These are phyloP conservation scores for Syzygium aromaticum DNA, from an alignment of 345 rosid species.

Conservation along the genomic window DNA sequence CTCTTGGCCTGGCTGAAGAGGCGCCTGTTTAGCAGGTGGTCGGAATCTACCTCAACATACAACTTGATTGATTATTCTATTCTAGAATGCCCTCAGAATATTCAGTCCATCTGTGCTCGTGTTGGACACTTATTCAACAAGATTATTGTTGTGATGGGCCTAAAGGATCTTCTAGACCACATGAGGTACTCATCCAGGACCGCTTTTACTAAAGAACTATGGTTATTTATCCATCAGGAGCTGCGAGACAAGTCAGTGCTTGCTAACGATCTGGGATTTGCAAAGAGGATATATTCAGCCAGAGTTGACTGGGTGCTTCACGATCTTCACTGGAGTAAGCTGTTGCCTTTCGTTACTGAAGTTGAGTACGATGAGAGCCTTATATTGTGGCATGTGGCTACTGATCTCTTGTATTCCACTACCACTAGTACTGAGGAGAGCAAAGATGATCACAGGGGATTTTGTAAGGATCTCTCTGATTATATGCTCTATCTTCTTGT, in stretches of 20 bases:
- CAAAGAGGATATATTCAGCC: slow-evolving; percentile 35
- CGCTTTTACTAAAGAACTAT: slow-evolving; percentile 29
- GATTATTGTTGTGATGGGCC: not conserved
- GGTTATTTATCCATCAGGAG: slow-evolving; percentile 38
- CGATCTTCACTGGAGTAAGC: not conserved
- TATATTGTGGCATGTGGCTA: slow-evolving; percentile 48
- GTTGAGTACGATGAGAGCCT: slow-evolving; percentile 39
- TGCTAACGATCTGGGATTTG: slow-evolving; percentile 26
- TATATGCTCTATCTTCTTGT: slow-evolving; percentile 6
- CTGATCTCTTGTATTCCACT: slow-evolving; percentile 21
- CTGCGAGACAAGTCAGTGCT: slow-evolving; percentile 22
- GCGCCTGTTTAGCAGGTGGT: not conserved
- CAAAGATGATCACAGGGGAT: not conserved
- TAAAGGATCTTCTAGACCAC: slow-evolving; percentile 25
- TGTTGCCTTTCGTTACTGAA: slow-evolving; percentile 20
- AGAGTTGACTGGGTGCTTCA: slow-evolving; percentile 49
- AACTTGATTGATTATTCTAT: not conserved
- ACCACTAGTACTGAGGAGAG: too few species aligned
- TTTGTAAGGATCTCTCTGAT: not conserved
- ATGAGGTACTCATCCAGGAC: slow-evolving; percentile 20
- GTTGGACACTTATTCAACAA: not conserved
- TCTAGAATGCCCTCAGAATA: too few species aligned
- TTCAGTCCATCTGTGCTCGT: not conserved
- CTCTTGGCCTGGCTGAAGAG: not conserved
- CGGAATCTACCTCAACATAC: not conserved